phyloP scores from a whole-genome alignment of 2,329 filamentous ascomycete genomes.

The Lithohypha guttulata region DNA sequence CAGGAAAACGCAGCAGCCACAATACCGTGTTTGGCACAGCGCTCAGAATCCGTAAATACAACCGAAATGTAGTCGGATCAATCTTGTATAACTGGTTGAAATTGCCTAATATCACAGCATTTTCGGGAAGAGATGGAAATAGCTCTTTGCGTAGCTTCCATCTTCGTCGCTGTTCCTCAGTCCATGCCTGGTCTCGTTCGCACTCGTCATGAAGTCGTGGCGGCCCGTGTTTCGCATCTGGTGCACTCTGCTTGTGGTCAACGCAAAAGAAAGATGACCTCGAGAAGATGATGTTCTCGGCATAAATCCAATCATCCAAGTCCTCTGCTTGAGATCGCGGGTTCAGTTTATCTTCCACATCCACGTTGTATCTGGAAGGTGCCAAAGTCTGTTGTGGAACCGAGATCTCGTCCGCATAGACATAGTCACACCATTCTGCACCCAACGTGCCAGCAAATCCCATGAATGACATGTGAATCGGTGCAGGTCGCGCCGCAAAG shows the following conservation, averaged over 20 bases:
- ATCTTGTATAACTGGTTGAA: constrained; percentile 99
- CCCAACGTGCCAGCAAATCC: constrained; percentile 92
- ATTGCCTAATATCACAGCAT: constrained; percentile 85
- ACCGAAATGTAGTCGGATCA: constrained; percentile 90
- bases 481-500: constrained; percentile 86
- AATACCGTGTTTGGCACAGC: constrained; percentile 77
- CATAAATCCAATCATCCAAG: constrained; percentile 79
- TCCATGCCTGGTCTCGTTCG: constrained; percentile 63
- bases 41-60: constrained; percentile 84
- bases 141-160: constrained; percentile 91
- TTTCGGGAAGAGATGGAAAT: constrained; percentile 71
- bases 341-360: constrained; percentile 55
- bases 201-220: constrained; percentile 24
- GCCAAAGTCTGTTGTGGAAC: constrained; percentile 73
- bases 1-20: constrained; percentile 94
- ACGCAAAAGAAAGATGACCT: constrained; percentile 96
- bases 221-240: constrained; percentile 40
- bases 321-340: constrained; percentile 58
- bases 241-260: constrained; percentile 84
- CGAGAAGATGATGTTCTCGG: constrained; percentile 92
- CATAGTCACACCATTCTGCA: constrained; percentile 97
- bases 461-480: constrained; percentile 99
- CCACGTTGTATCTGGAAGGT: constrained; percentile 64
- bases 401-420: constrained; percentile 79
- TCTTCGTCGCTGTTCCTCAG: constrained; percentile 66